Percentiles rank a stretch among this genome's conserved stretches.
These are phyloP conservation scores for Dictyostelium firmibasis DNA, from an alignment of 78 protist species.

Conservation along the genomic window DNA sequence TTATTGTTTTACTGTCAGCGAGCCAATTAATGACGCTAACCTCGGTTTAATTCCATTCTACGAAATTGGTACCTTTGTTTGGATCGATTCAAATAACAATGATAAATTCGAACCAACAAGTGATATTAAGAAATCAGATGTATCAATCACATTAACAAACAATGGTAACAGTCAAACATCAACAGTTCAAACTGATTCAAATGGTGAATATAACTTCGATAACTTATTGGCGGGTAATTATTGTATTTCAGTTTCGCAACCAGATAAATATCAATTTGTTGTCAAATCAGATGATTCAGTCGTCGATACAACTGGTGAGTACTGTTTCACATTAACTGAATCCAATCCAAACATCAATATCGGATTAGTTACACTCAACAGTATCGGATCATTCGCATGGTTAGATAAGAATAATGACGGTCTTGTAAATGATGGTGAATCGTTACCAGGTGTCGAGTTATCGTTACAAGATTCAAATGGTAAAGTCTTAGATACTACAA, in stretches of 20 bases:
- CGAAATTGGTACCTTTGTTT: neutral
- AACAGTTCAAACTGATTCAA: neutral
- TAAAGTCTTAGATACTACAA: neutral
- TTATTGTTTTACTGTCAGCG: neutral
- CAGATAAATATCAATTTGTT: neutral
- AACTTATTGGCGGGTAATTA: neutral
- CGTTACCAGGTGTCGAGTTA: neutral
- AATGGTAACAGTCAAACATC: neutral
- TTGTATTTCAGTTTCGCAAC: neutral
- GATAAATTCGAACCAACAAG: neutral
- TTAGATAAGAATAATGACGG: slow-evolving; percentile 11
- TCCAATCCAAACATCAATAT: neutral
- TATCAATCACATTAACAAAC: neutral
- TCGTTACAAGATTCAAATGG: neutral
- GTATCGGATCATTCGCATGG: neutral
- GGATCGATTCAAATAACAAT: slow-evolving; percentile 10
- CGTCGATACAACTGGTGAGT: neutral
- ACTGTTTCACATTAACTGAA: neutral
- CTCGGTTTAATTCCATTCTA: neutral
- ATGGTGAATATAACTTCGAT: neutral
- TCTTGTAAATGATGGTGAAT: neutral
- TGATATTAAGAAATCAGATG: neutral
- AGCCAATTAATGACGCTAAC: neutral
- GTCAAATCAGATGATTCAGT: neutral
- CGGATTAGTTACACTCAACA: neutral